Evolutionary conservation across 495 filamentous ascomycete genomes (phyloP).

Genomic region (Penicillium desertorum): DNA sequence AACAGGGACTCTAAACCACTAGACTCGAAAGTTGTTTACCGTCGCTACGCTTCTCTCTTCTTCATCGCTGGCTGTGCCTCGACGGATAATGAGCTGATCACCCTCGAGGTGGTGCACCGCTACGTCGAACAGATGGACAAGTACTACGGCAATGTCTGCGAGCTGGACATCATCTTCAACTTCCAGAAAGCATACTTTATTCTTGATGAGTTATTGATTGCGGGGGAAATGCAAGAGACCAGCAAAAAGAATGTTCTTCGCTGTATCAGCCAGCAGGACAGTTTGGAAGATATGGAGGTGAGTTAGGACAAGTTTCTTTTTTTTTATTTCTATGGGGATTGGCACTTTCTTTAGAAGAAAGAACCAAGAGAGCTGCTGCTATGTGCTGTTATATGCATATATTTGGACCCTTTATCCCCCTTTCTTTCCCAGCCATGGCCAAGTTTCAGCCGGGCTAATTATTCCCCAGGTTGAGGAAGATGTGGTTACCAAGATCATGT

Average conservation of each 20-base stretch:
- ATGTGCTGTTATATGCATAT: conserved; percentile 7
- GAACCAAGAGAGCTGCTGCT: conserved; percentile 4
- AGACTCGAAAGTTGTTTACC: conserved; percentile 98
- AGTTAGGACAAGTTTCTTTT: conserved; percentile 41
- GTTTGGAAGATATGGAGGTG: conserved; percentile 96
- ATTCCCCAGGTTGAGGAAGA: conserved; percentile 87
- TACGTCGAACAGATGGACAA: conserved; percentile 99
- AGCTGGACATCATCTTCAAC: conserved; percentile 99
- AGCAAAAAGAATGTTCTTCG: conserved; percentile 98
- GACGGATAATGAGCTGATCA: conserved; percentile 96
- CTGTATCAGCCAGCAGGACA: conserved; percentile 92
- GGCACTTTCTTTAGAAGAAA: neutral
- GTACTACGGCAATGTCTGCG: conserved; percentile 99
- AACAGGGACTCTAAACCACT: conserved; percentile 10
- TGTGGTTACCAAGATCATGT: conserved; percentile 91
- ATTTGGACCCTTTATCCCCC: neutral
- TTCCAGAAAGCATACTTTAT: conserved; percentile 99
- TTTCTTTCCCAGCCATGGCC: conserved; percentile 10
- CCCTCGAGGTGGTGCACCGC: conserved; percentile 95
- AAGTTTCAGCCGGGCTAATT: conserved; percentile 54
- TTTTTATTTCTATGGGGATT: neutral
- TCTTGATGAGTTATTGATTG: conserved; percentile 90
- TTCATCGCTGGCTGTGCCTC: conserved; percentile 97
- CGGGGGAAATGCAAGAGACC: conserved; percentile 97
- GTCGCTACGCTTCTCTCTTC: conserved; percentile 97